A percentile compares a stretch with the other conserved stretches of the same genome.
Conservation (phyloP, 495 filamentous ascomycete genomes). For the Diplogelasinospora grovesii region DNA sequence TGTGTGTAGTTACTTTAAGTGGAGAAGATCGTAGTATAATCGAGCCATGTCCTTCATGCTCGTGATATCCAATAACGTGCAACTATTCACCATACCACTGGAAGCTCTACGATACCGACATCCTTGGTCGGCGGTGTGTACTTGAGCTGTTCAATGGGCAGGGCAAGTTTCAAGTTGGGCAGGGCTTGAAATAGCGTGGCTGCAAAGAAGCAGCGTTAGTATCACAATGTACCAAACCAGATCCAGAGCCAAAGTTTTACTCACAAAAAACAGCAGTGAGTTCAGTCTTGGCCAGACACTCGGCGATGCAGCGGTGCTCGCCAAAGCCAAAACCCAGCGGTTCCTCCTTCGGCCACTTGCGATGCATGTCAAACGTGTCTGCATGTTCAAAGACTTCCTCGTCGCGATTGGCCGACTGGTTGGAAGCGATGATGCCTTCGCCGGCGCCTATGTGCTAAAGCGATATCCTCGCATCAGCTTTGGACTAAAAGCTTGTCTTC, state of each 20-base stretch:
- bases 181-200: constrained; percentile 25
- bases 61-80: background rate
- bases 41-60: background rate
- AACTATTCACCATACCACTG: constrained; percentile 13
- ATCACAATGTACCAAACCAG: background rate
- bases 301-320: constrained; percentile 38
- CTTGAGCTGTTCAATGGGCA: constrained; percentile 28
- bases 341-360: constrained; percentile 27
- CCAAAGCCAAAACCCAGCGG: constrained; percentile 40
- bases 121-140: constrained; percentile 29
- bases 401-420: constrained; percentile 41
- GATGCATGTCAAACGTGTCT: constrained; percentile 37
- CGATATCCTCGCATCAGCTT: too few species aligned
- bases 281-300: constrained; percentile 34
- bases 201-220: constrained; percentile 6
- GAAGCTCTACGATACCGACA: constrained; percentile 34
- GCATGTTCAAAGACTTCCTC: constrained; percentile 35
- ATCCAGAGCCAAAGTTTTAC: too few species aligned
- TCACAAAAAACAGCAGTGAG: constrained; percentile 34
- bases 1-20: too few species aligned
- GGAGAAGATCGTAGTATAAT: background rate
- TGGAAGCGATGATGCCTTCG: constrained; percentile 42
- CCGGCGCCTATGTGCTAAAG: constrained; percentile 27
- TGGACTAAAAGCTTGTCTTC: too few species aligned
- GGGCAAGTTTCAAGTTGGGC: constrained; percentile 32